phyloP scores from a whole-genome alignment of 2,329 filamentous ascomycete genomes.

The Cladosporium sp. region DNA sequence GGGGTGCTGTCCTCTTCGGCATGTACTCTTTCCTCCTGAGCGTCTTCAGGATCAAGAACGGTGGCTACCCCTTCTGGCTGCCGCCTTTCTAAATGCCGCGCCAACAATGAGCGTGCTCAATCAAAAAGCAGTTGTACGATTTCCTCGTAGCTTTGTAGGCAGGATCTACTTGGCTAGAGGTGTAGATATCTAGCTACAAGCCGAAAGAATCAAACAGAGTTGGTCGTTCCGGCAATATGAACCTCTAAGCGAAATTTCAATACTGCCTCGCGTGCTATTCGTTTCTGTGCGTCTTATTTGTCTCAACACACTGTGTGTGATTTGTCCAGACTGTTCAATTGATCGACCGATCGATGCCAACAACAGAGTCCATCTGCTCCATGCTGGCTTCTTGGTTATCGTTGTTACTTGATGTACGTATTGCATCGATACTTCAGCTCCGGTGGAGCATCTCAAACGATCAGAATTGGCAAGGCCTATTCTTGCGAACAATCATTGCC shows the following conservation, averaged over 20 bases:
- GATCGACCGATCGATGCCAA: too few relatives aligned
- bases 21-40: slow-evolving; percentile 94
- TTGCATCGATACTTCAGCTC: too few relatives aligned
- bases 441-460: too few relatives aligned
- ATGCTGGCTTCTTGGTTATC: too few relatives aligned
- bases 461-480: too few relatives aligned
- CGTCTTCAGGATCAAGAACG: slow-evolving; percentile 92
- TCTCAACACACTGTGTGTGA: too few relatives aligned
- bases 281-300: too few relatives aligned
- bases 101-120: not conserved
- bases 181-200: not conserved
- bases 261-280: too few relatives aligned
- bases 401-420: too few relatives aligned
- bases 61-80: slow-evolving; percentile 88
- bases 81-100: slow-evolving; percentile 69
- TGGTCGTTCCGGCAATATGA: not conserved
- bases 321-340: too few relatives aligned
- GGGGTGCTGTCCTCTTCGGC: slow-evolving; percentile 73
- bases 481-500: too few relatives aligned
- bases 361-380: too few relatives aligned
- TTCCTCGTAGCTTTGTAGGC: not conserved
- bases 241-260: not conserved
- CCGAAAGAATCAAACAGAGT: not conserved
- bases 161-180: not conserved
- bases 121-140: slow-evolving; percentile 16